A percentile compares a stretch with the other conserved stretches of the same genome.
Conservation (phyloP, 2,329 filamentous ascomycete genomes). For the Trichophyton equinum region DNA sequence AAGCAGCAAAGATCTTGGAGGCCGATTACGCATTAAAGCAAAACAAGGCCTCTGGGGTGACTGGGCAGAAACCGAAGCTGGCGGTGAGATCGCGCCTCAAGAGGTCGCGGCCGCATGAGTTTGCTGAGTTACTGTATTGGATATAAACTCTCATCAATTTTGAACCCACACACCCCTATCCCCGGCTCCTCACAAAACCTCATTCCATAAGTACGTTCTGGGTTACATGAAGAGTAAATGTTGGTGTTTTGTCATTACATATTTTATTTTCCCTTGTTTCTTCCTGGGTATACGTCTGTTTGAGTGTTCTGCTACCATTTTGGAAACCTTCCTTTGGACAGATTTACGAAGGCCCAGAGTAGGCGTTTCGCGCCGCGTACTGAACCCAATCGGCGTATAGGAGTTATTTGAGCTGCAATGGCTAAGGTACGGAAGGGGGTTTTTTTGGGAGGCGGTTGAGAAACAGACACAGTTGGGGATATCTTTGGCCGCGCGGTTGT, state of each 20-base stretch:
- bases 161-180: not conserved
- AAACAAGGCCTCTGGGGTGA: conserved; percentile 95
- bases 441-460: not conserved
- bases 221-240: not conserved
- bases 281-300: not conserved
- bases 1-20: conserved; percentile 56
- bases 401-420: not conserved
- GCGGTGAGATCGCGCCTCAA: conserved; percentile 33
- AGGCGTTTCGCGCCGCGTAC: not conserved
- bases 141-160: not conserved
- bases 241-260: not conserved
- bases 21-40: conserved; percentile 67
- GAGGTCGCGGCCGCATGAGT: conserved; percentile 11
- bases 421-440: not conserved
- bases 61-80: conserved; percentile 66
- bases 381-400: not conserved
- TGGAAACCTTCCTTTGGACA: not conserved
- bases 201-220: not conserved
- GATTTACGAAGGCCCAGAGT: not conserved
- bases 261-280: not conserved
- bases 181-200: not conserved
- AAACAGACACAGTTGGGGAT: not conserved
- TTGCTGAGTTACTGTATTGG: not conserved
- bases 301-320: not conserved
- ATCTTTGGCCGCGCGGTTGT: not conserved